Evolutionary conservation across 176 grass and related monocot genomes (phyloP).

Genomic region (Panicum miliaceum): DNA sequence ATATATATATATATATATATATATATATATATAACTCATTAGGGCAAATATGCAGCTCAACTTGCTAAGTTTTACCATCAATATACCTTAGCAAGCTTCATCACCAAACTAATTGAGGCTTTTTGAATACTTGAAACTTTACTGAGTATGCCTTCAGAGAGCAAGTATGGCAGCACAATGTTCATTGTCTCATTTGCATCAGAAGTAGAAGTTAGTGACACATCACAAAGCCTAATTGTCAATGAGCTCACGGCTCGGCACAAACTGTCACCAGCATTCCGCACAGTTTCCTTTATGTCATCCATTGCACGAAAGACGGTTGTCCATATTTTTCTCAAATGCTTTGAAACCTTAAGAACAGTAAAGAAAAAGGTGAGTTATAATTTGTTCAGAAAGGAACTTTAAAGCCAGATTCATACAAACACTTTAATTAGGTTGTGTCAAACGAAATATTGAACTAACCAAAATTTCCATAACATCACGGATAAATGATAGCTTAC

Average conservation of each 20-base stretch:
- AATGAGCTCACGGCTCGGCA: constrained; percentile 88
- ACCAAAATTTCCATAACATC: constrained; percentile 20
- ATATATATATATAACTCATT: background rate
- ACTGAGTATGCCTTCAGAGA: constrained; percentile 93
- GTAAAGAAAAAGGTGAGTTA: constrained; percentile 19
- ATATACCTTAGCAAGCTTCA: constrained; percentile 94
- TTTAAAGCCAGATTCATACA: constrained; percentile 16
- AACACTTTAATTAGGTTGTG: constrained; percentile 10
- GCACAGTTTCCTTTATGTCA: constrained; percentile 98
- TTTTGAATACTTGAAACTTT: constrained; percentile 97
- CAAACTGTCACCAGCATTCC: constrained; percentile 91
- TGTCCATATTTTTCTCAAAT: constrained; percentile 93
- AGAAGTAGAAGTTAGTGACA: constrained; percentile 73
- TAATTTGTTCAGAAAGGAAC: constrained; percentile 25
- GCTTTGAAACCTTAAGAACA: constrained; percentile 71
- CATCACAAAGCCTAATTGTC: constrained; percentile 82
- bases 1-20: too few relatives aligned
- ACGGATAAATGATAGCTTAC: constrained; percentile 37
- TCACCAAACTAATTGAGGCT: constrained; percentile 85
- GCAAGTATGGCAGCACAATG: constrained; percentile 86
- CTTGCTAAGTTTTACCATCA: constrained; percentile 19
- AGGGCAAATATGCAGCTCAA: constrained; percentile 22
- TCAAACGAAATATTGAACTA: constrained; percentile 31
- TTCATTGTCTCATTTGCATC: constrained; percentile 94
- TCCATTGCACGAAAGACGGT: constrained; percentile 91